These are phyloP conservation scores for Botryotinia globosa DNA, from an alignment of 2,329 filamentous ascomycete species.

Conservation along the genomic window DNA sequence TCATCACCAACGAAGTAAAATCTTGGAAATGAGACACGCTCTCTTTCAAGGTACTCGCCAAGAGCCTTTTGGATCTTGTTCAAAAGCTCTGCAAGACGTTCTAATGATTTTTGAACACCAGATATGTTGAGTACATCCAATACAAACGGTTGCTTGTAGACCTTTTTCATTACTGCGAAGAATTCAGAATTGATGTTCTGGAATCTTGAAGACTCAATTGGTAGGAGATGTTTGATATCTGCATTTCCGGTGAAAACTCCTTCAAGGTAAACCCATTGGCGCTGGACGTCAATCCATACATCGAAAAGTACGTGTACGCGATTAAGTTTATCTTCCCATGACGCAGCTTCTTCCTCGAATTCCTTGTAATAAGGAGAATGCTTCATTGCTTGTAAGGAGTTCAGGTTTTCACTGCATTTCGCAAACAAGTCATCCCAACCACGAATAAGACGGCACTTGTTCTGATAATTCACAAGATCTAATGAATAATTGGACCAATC, in stretches of 20 bases:
- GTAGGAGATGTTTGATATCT: constrained; percentile 96
- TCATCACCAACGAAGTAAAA: constrained; percentile 99
- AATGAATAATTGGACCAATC: constrained; percentile 95
- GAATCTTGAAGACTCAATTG: constrained; percentile 94
- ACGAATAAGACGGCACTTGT: constrained; percentile 93
- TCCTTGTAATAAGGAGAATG: constrained; percentile 99
- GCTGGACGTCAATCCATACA: constrained; percentile 99
- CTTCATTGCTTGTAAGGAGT: constrained; percentile 96
- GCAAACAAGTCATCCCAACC: constrained; percentile 98
- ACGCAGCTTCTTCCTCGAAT: constrained; percentile 94
- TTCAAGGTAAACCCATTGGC: constrained; percentile 99
- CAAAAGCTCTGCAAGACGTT: constrained; percentile 90
- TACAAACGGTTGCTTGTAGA: constrained; percentile 92
- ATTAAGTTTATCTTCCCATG: constrained; percentile 98
- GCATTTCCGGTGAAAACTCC: constrained; percentile 98
- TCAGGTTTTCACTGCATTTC: constrained; percentile 96
- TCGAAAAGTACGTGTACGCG: constrained; percentile 96
- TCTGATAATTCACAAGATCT: constrained; percentile 95
- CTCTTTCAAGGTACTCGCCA: constrained; percentile 96
- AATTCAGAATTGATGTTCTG: constrained; percentile 99
- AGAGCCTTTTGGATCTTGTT: constrained; percentile 99
- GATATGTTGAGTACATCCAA: constrained; percentile 95
- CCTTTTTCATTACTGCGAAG: constrained; percentile 98
- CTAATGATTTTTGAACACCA: constrained; percentile 91
- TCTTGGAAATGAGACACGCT: constrained; percentile 93